Percentiles rank a stretch among this genome's conserved stretches.
phyloP scores from a whole-genome alignment of 306 rosid species.

The Cucurbita pepo region DNA sequence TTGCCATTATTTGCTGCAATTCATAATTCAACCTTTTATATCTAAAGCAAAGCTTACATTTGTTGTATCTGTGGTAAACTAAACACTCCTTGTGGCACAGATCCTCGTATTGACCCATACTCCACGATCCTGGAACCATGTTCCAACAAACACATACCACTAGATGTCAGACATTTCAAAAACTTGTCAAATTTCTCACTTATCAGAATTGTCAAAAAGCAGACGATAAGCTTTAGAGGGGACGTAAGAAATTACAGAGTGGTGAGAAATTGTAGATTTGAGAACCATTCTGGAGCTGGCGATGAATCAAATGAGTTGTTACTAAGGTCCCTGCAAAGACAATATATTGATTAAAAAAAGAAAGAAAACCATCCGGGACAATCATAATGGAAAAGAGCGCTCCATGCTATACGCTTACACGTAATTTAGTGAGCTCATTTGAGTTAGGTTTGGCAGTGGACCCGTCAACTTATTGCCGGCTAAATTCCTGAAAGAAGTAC shows the following conservation, averaged over 20 bases:
- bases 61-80: constrained; percentile 60
- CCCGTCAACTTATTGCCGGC: constrained; percentile 52
- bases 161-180: neutral
- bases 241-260: constrained; percentile 53
- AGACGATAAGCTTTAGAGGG: neutral
- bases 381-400: neutral
- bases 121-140: constrained; percentile 43
- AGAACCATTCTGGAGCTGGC: constrained; percentile 66
- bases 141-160: neutral
- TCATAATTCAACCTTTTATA: neutral
- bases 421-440: constrained; percentile 50
- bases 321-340: constrained; percentile 61
- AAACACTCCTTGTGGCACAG: constrained; percentile 54
- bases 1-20: neutral
- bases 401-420: constrained; percentile 33
- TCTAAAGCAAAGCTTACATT: constrained; percentile 47
- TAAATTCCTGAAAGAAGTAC: constrained; percentile 43
- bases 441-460: constrained; percentile 53
- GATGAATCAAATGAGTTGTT: constrained; percentile 61
- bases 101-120: constrained; percentile 60
- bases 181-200: neutral
- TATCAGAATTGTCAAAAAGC: neutral
- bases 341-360: neutral
- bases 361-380: no score
- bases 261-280: constrained; percentile 46